Percentiles rank a stretch among this genome's conserved stretches.
phyloP scores from a whole-genome alignment of 306 rosid genomes.

The Pterocarpus santalinus region DNA sequence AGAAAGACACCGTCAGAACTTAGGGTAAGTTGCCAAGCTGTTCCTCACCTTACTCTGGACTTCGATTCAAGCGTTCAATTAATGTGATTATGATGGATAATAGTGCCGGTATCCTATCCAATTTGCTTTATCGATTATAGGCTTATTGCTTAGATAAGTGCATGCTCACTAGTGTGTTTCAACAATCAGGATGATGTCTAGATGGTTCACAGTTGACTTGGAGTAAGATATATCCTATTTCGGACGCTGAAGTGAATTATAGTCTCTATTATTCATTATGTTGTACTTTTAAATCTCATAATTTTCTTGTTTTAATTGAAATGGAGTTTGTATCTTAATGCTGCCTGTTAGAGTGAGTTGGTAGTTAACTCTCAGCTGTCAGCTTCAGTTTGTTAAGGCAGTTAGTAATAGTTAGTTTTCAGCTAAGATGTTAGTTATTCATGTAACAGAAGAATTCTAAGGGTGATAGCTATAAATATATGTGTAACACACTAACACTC shows the following conservation, averaged over 20 bases:
- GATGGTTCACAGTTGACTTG: not conserved
- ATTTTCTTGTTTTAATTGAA: not conserved
- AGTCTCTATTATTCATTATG: too few relatives aligned
- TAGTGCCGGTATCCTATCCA: not conserved
- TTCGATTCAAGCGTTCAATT: not conserved
- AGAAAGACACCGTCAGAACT: slow-evolving; percentile 91
- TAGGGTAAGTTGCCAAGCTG: slow-evolving; percentile 44
- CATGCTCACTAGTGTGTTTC: slow-evolving; percentile 12
- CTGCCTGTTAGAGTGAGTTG: not conserved
- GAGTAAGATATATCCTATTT: too few relatives aligned
- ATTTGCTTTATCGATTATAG: not conserved
- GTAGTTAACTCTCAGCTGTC: not conserved
- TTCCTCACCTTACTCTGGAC: not conserved
- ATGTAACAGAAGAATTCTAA: too few relatives aligned
- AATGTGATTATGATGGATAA: not conserved
- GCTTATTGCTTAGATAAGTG: not conserved
- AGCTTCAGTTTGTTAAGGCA: not conserved
- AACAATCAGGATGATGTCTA: slow-evolving; percentile 8
- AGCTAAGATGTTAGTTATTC: not conserved
- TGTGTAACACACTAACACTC: too few relatives aligned
- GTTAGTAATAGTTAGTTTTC: not conserved
- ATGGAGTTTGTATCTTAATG: slow-evolving; percentile 9
- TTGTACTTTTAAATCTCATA: not conserved
- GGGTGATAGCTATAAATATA: not conserved
- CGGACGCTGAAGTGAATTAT: too few relatives aligned